Evolutionary conservation across 2,329 filamentous ascomycete genomes (phyloP).

Genomic region (Aspergillus sp.): DNA sequence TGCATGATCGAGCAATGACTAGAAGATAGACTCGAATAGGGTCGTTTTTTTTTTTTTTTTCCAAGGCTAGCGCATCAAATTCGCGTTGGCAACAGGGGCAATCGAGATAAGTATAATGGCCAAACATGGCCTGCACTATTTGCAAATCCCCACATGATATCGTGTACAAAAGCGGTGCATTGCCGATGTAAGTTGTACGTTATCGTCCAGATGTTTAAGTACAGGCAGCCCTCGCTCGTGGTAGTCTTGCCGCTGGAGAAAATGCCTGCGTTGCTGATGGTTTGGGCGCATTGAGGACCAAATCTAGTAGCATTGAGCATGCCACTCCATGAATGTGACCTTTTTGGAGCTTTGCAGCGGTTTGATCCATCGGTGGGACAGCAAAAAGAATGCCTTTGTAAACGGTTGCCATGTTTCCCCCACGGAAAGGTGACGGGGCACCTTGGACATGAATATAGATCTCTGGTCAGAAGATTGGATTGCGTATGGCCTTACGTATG

Average conservation of each 20-base stretch:
- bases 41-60: too few relatives aligned
- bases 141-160: background rate
- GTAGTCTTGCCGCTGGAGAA: conserved; percentile 24
- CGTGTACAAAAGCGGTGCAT: background rate
- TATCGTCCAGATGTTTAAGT: conserved; percentile 17
- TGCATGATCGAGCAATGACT: background rate
- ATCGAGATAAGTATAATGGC: background rate
- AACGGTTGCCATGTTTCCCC: conserved; percentile 11
- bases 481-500: too few relatives aligned
- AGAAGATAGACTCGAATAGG: background rate
- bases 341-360: conserved; percentile 5
- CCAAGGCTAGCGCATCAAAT: background rate
- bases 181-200: conserved; percentile 13
- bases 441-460: conserved; percentile 8
- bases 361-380: conserved; percentile 5
- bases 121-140: background rate
- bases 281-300: conserved; percentile 19
- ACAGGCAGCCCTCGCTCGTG: conserved; percentile 22
- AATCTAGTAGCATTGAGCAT: conserved; percentile 11
- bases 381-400: conserved; percentile 22
- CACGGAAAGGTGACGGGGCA: conserved; percentile 14
- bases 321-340: conserved; percentile 6
- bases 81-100: background rate
- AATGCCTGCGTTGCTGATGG: conserved; percentile 12
- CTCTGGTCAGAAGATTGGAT: too few relatives aligned